A percentile compares a stretch with the other conserved stretches of the same genome.
Evolutionary conservation across 1,284 basidiomycete species (phyloP).

Genomic region (Cutaneotrichosporon arboriforme): DNA sequence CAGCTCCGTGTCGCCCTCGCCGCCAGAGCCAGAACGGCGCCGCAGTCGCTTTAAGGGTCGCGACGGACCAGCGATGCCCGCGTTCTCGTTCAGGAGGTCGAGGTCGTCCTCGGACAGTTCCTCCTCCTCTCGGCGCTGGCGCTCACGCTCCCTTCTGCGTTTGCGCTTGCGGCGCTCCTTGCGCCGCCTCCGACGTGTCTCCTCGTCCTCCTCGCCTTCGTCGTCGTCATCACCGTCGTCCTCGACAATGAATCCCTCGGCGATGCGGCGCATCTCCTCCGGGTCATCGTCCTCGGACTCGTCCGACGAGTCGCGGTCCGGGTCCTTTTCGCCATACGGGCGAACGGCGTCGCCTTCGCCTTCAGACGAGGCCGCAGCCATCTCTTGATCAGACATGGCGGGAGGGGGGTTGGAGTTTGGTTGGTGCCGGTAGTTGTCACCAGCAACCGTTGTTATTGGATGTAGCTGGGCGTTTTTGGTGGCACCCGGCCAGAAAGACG

Average conservation of each 20-base stretch:
- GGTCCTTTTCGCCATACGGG: slow-evolving; percentile 38
- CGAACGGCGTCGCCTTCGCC: slow-evolving; percentile 48
- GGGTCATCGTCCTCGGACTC: slow-evolving; percentile 48
- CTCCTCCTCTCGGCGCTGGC: slow-evolving; percentile 45
- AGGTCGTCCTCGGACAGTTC: slow-evolving; percentile 77
- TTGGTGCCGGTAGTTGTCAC: neutral
- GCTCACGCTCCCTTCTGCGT: slow-evolving; percentile 29
- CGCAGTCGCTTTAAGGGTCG: slow-evolving; percentile 38
- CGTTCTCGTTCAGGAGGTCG: slow-evolving; percentile 91
- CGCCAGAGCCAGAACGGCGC: slow-evolving; percentile 44
- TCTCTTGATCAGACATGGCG: slow-evolving; percentile 36
- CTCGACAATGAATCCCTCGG: slow-evolving; percentile 48
- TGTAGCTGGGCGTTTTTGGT: too few relatives aligned
- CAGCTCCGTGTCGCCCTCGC: slow-evolving; percentile 47
- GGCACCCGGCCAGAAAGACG: neutral
- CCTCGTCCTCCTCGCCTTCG: slow-evolving; percentile 23
- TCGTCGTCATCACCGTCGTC: slow-evolving; percentile 46
- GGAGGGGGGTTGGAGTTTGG: neutral
- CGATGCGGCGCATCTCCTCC: slow-evolving; percentile 44
- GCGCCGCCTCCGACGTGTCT: slow-evolving; percentile 26
- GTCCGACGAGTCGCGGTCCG: slow-evolving; percentile 45
- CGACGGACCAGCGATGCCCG: slow-evolving; percentile 56
- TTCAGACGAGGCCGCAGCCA: slow-evolving; percentile 36
- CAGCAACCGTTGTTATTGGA: too few relatives aligned
- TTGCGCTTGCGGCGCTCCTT: slow-evolving; percentile 38